These are phyloP conservation scores for Hemileia vastatrix DNA, from an alignment of 1,284 basidiomycete species.

Conservation along the genomic window DNA sequence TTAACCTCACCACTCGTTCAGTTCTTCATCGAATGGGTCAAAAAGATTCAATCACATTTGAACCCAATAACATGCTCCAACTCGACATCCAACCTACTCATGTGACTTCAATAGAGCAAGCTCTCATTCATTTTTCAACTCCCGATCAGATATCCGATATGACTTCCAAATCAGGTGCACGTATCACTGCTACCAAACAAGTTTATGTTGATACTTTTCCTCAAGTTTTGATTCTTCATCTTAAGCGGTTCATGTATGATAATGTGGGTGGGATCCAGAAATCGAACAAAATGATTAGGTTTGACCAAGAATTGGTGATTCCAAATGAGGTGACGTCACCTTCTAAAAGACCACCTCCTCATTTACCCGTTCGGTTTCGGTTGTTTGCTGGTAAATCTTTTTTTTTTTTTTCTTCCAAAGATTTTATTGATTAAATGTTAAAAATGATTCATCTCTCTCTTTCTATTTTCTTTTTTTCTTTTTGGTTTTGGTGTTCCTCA, in stretches of 20 bases:
- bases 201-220: constrained; percentile 78
- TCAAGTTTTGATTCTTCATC: constrained; percentile 73
- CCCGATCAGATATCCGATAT: constrained; percentile 61
- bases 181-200: constrained; percentile 75
- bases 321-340: constrained; percentile 53
- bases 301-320: constrained; percentile 67
- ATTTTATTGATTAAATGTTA: neutral
- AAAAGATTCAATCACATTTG: constrained; percentile 74
- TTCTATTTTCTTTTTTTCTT: neutral
- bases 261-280: constrained; percentile 65
- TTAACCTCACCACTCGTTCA: constrained; percentile 87
- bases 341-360: constrained; percentile 5
- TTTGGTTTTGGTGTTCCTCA: neutral
- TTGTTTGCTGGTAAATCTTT: constrained; percentile 67
- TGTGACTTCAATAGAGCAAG: constrained; percentile 71
- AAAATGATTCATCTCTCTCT: neutral
- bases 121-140: constrained; percentile 65
- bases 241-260: constrained; percentile 90
- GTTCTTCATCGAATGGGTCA: constrained; percentile 69
- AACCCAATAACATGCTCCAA: constrained; percentile 82
- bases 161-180: constrained; percentile 50
- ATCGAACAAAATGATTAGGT: constrained; percentile 69
- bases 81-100: constrained; percentile 78
- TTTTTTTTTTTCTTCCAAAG: neutral
- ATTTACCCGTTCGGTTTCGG: constrained; percentile 68